Conservation (phyloP, 176 grass and related monocot genomes). For the Leersia perrieri region DNA sequence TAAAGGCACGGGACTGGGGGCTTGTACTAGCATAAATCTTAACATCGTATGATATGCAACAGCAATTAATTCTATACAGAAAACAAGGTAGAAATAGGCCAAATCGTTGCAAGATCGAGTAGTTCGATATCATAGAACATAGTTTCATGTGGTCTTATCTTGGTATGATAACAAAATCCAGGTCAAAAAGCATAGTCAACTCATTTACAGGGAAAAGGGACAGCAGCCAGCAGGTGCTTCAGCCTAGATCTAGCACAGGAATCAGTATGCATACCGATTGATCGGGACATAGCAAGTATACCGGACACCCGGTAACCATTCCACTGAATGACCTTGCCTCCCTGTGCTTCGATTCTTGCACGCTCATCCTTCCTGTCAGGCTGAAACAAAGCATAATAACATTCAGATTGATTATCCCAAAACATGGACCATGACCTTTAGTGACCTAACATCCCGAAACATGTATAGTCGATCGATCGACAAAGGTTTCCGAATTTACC, state of each 20-base stretch:
- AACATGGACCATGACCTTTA: not conserved
- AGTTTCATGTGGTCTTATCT: not conserved
- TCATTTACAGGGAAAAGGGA: not conserved
- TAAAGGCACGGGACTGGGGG: not conserved
- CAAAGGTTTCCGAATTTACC: constrained; percentile 19
- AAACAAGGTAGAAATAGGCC: not conserved
- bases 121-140: not conserved
- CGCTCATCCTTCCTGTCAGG: constrained; percentile 71
- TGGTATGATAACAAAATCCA: not conserved
- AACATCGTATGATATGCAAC: not conserved
- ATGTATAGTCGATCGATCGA: no score
- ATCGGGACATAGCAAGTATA: constrained; percentile 82
- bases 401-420: not conserved
- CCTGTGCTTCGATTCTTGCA: constrained; percentile 51
- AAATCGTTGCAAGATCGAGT: not conserved
- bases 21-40: not conserved
- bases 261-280: constrained; percentile 52
- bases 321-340: constrained; percentile 78
- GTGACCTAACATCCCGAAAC: no score
- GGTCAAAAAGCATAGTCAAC: not conserved
- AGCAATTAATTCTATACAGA: not conserved
- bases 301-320: constrained; percentile 63
- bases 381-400: constrained; percentile 30
- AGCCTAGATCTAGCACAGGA: constrained; percentile 6
- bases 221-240: not conserved